Evolutionary conservation across 495 filamentous ascomycete species (phyloP).

Genomic region (Viridothelium virens): DNA sequence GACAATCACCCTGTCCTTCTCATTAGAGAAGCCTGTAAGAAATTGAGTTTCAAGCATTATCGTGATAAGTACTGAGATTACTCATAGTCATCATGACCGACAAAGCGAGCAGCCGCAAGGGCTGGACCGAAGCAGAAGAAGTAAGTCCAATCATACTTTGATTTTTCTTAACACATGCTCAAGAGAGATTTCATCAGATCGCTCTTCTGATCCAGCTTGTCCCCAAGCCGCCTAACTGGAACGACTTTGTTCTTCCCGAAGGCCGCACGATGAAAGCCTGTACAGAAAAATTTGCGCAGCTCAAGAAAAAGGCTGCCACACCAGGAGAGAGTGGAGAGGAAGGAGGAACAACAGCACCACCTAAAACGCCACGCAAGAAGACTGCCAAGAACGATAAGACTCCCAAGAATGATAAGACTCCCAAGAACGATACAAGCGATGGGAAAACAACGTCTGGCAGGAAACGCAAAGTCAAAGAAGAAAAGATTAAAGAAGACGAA

Average conservation of each 20-base stretch:
- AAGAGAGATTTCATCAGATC: constrained; percentile 20
- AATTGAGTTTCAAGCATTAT: not conserved
- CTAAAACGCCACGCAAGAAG: constrained; percentile 21
- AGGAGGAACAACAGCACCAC: not conserved
- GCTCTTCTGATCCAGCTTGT: constrained; percentile 31
- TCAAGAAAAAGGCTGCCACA: constrained; percentile 20
- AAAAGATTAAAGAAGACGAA: not conserved
- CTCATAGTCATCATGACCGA: constrained; percentile 15
- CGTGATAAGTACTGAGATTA: not conserved
- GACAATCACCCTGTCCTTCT: not conserved
- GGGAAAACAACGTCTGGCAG: not conserved
- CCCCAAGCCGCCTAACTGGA: constrained; percentile 23
- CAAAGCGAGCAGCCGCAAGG: constrained; percentile 7
- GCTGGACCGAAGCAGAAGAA: constrained; percentile 37
- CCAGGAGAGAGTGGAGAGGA: constrained; percentile 19
- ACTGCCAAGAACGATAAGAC: constrained; percentile 14
- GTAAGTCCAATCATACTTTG: constrained; percentile 21
- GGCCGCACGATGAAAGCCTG: constrained; percentile 22
- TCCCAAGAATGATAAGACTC: not conserved
- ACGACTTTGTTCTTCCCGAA: constrained; percentile 22
- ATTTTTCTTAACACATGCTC: not conserved
- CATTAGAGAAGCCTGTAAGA: not conserved
- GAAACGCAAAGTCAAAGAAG: constrained; percentile 8
- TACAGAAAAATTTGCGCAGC: constrained; percentile 17
- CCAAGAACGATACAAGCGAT: not conserved